Conservation (phyloP, 139 green algal species). For the Auxenochlorella pyrenoidosa region DNA sequence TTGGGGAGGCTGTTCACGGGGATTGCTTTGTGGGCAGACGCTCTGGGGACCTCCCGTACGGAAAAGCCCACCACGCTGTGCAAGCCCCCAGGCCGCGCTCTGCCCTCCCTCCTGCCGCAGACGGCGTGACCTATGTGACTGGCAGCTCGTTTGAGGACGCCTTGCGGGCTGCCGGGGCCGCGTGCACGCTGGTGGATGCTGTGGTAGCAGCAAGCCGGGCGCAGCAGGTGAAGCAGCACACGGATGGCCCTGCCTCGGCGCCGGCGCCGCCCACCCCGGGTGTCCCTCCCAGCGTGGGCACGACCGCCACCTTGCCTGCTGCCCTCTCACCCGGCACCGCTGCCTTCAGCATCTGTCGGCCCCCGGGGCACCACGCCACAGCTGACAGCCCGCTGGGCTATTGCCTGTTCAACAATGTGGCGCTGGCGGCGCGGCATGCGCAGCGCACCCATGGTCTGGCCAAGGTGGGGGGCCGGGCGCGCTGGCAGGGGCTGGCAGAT, state of each 20-base stretch:
- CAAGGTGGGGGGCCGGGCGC: not conserved
- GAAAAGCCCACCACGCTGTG: too few relatives aligned
- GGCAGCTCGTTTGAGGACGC: conserved; percentile 33
- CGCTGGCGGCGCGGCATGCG: conserved; percentile 76
- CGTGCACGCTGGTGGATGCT: conserved; percentile 29
- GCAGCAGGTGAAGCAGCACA: not conserved
- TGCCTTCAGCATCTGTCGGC: conserved; percentile 50
- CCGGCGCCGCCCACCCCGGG: not conserved
- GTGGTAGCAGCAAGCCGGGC: conserved; percentile 20
- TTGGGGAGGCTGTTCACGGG: too few relatives aligned
- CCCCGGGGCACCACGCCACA: conserved; percentile 90
- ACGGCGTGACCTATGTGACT: conserved; percentile 45
- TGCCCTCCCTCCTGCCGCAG: not conserved
- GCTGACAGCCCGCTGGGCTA: conserved; percentile 70
- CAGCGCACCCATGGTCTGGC: conserved; percentile 44
- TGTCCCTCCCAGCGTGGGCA: too few relatives aligned
- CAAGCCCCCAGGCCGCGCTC: too few relatives aligned
- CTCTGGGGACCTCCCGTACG: too few relatives aligned
- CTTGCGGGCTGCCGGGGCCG: conserved; percentile 8
- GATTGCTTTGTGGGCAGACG: too few relatives aligned
- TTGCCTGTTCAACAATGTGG: conserved; percentile 86
- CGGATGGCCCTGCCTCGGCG: not conserved
- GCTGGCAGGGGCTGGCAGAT: too few relatives aligned
- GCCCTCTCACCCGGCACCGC: not conserved
- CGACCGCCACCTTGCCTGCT: not conserved